Base-by-base conservation (phyloP, 345 rosid species). In the Ceriops tagal region DNA sequence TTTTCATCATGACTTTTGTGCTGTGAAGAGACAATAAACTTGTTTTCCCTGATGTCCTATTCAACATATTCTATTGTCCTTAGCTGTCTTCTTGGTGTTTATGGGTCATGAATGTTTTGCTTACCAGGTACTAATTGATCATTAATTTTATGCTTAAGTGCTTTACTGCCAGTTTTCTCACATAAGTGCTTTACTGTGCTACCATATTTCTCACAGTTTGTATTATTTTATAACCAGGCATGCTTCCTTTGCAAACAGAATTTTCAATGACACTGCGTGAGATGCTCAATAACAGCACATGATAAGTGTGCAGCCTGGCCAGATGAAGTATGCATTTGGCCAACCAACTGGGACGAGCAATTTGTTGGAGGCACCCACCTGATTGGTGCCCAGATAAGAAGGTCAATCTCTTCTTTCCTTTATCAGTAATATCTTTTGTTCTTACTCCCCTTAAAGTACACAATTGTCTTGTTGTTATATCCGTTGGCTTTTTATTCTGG, bases 301-400 rank as follows among this genome's bases (percentile, higher is more conserved):
- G 84, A 83, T 80, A 86, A 82, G 73, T 91, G 95, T 68, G 84
- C 95, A 55, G 87, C 98, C 4, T 91, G 98, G 98, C 78, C 88
- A 3, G 73, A 89, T 57, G 78, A 79, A 70, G 83, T 86, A 68
- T 83, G 84, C 89, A 73, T 82, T 51, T 93, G 67, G 73, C 75
- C 74, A 77, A 76, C 70, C 89, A 77, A 72, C 88, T 83, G 8
- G 88, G 93, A 64, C 79, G 62, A 77, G 95, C 85, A 55, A 65
- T 93, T 78, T 93, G 98, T 76, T 93, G 98, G 98, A 86, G 96
- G 82, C 98, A 93, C 82, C 83, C 84, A 67, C 55, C 85, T 77
- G 53, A 93, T 62, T 89, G 97, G 97, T 82, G 81, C 53, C 82
- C 78, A 70, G 82, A 87, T 74, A 80, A 47, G 63, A 81, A 91